phyloP scores from a whole-genome alignment of 106 monocot species.

The Xerophyta viscosa region DNA sequence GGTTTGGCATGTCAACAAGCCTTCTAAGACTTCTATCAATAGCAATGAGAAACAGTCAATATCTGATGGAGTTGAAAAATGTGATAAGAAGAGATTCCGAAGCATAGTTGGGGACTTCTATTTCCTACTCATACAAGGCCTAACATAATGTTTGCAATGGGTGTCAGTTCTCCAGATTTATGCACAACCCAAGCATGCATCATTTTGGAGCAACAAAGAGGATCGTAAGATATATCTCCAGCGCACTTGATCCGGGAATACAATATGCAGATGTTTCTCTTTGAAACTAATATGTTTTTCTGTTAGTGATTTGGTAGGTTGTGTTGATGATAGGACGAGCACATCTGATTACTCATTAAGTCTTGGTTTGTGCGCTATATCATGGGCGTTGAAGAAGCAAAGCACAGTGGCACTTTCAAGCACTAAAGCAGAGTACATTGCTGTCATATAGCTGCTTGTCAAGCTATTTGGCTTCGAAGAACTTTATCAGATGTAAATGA shows the following conservation, averaged over 20 bases:
- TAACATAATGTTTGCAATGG: constrained; percentile 1
- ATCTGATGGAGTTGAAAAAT: not conserved
- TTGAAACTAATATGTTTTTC: not conserved
- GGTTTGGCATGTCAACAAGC: not conserved
- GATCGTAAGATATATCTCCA: not conserved
- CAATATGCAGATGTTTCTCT: not conserved
- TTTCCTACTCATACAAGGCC: constrained; percentile 2
- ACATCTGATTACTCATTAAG: not conserved
- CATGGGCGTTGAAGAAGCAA: constrained; percentile 11
- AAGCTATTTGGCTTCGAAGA: constrained; percentile 3
- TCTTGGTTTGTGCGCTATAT: not conserved
- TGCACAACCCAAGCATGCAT: not conserved
- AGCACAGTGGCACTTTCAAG: not conserved
- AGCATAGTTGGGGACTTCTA: constrained; percentile 1
- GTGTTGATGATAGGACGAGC: not conserved
- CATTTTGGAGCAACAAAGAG: too few relatives aligned
- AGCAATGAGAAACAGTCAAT: not conserved
- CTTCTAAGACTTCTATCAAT: not conserved
- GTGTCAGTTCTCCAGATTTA: not conserved
- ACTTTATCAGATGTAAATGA: not conserved
- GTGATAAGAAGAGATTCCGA: not conserved
- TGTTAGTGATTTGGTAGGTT: constrained; percentile 2
- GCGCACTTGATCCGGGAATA: constrained; percentile 21
- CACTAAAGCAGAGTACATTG: not conserved
- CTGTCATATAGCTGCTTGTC: not conserved